Conservation (phyloP, 2,329 filamentous ascomycete species). For the Elsinoe fawcettii region DNA sequence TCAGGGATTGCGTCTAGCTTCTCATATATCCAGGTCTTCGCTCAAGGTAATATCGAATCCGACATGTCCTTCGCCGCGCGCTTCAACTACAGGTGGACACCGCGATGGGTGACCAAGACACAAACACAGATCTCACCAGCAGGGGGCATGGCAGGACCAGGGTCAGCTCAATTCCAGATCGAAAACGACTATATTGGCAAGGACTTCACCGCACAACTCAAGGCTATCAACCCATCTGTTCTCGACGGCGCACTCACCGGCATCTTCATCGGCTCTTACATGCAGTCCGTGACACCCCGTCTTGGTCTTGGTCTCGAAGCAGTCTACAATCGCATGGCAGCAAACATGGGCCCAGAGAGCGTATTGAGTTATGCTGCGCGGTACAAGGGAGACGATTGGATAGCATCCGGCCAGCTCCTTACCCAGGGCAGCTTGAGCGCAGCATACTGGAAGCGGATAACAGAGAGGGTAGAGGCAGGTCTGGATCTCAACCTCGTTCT, state of each 20-base stretch:
- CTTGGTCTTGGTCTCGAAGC: constrained; percentile 84
- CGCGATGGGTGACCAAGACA: constrained; percentile 74
- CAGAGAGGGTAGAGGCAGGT: constrained; percentile 92
- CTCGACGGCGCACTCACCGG: constrained; percentile 89
- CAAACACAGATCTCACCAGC: constrained; percentile 71
- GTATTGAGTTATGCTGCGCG: constrained; percentile 81
- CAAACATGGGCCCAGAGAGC: constrained; percentile 82
- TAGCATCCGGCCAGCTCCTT: constrained; percentile 82
- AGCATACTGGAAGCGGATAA: constrained; percentile 88
- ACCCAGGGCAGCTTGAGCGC: constrained; percentile 81
- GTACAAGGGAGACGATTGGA: constrained; percentile 90
- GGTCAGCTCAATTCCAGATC: constrained; percentile 82
- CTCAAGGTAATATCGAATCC: constrained; percentile 92
- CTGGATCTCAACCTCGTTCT: constrained; percentile 81
- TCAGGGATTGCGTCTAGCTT: neutral
- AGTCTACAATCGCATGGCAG: constrained; percentile 82
- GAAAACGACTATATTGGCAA: constrained; percentile 91
- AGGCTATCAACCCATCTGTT: constrained; percentile 89
- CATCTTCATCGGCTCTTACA: constrained; percentile 91
- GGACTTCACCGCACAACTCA: constrained; percentile 89
- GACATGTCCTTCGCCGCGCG: constrained; percentile 79
- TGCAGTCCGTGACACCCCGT: constrained; percentile 83
- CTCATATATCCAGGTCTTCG: constrained; percentile 60
- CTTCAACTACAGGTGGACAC: constrained; percentile 87
- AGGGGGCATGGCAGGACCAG: constrained; percentile 43